Evolutionary conservation across 2,329 filamentous ascomycete species (phyloP).

Genomic region (Eurotiales sp.): DNA sequence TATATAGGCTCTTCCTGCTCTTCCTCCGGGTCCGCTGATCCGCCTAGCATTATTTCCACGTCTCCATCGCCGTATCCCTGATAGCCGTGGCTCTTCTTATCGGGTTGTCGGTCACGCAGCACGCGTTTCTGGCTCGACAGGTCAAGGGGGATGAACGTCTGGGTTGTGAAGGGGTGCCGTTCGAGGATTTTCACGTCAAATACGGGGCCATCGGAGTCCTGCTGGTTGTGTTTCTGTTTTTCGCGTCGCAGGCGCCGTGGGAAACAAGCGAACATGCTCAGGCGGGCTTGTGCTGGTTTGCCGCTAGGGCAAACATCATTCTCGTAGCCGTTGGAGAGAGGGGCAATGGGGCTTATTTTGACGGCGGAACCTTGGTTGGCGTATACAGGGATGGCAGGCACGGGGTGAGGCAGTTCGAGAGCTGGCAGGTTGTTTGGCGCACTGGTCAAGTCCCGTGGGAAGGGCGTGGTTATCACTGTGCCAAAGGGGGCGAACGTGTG

Average conservation of each 20-base stretch:
- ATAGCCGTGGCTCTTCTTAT: slow-evolving; percentile 12
- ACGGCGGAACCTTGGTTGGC: slow-evolving; percentile 85
- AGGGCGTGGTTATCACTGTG: slow-evolving; percentile 73
- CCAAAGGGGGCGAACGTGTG: slow-evolving; percentile 74
- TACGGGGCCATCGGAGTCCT: slow-evolving; percentile 21
- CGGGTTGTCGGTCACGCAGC: slow-evolving; percentile 5
- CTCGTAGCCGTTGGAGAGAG: slow-evolving; percentile 67
- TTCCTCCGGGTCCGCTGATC: slow-evolving; percentile 9
- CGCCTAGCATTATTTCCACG: slow-evolving; percentile 8
- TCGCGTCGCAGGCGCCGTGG: slow-evolving; percentile 54
- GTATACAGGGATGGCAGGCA: slow-evolving; percentile 52
- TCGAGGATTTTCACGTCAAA: slow-evolving; percentile 76
- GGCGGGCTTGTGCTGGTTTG: slow-evolving; percentile 55
- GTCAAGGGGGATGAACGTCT: slow-evolving; percentile 82
- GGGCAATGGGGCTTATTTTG: slow-evolving; percentile 79
- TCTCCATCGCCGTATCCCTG: slow-evolving; percentile 13
- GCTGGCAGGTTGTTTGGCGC: slow-evolving; percentile 44
- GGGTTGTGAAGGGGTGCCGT: slow-evolving; percentile 87
- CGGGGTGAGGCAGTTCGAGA: slow-evolving; percentile 27
- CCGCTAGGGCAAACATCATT: slow-evolving; percentile 34
- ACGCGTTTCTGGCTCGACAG: slow-evolving; percentile 32
- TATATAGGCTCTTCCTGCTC: slow-evolving; percentile 48
- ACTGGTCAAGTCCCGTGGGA: slow-evolving; percentile 50
- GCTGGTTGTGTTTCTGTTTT: neutral
- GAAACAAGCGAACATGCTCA: slow-evolving; percentile 88